Evolutionary conservation across 495 filamentous ascomycete species (phyloP), one percentile per base, ranked within the genome.

Genomic region (Extremus antarcticus): DNA sequence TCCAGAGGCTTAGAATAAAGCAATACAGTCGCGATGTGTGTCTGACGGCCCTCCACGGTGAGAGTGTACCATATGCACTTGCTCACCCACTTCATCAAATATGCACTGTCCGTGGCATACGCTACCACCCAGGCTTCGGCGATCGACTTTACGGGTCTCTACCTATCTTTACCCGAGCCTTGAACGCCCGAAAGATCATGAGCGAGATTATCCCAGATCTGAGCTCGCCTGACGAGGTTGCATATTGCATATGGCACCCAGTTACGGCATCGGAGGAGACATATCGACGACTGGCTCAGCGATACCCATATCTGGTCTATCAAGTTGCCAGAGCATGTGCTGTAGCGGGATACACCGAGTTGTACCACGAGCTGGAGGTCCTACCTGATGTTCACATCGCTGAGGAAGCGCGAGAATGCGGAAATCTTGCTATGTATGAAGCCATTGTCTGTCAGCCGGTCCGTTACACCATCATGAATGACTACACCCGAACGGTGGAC

Each of bases 211-310:
- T 73, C 29, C 68, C 70, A 21, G 60, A 64, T 53, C 63, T 71
- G 51, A 47, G 60, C 24, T 39, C 65, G 29, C 52, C 64, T 24
- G 63, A 63, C 20, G 55, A 61, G 13, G 41, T 65, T 38, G 70
- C 72, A 22, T 75, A 75, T 60, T 73, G 71, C 51, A 69, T 75
- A 20, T 74, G 71, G 71, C 54, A 74, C 57, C 71, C 71, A 11
- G 62, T 70, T 0, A 24, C 64, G 22, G 63, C 70, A 39, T 51
- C 41, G 13, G 70, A 73, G 59, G 58, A 65, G 23, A 72, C 72
- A 7, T 68, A 66, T 41, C 61, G 66, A 9, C 38, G 38, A 23
- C 50, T 71, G 4, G 51, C 25, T 2, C 39, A 19, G 7, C 4
- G 39, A 16, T 47, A 54, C 25, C 51, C 51, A 22, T 40, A 54